Evolutionary conservation across 805 yeast genomes (phyloP).

Genomic region (Zygosaccharomyces bisporus): DNA sequence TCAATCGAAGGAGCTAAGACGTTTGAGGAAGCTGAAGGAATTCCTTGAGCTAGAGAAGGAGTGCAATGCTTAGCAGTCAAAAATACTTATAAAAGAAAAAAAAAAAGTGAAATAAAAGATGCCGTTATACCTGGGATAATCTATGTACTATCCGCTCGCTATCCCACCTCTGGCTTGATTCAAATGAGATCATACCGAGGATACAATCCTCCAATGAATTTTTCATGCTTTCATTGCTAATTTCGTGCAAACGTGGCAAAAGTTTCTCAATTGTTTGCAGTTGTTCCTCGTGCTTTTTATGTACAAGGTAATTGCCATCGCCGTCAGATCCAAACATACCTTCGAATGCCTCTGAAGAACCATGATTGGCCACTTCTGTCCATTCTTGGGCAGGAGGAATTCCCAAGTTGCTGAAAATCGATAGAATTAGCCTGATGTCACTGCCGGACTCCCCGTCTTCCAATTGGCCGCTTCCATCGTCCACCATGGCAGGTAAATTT

Average conservation of each 20-base stretch:
- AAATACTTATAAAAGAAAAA: too few relatives aligned
- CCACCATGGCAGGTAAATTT: conserved; percentile 26
- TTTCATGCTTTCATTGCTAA: conserved; percentile 11
- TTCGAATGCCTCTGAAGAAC: conserved; percentile 32
- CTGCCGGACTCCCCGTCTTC: conserved; percentile 36
- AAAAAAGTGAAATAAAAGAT: too few relatives aligned
- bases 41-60: conserved; percentile 27
- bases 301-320: conserved; percentile 23
- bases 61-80: conserved; percentile 7
- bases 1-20: conserved; percentile 20
- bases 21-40: conserved; percentile 20
- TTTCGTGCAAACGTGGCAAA: conserved; percentile 25
- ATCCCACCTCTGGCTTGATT: conserved; percentile 42
- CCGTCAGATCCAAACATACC: conserved; percentile 35
- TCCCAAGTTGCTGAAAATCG: conserved; percentile 57
- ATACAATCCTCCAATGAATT: conserved; percentile 35
- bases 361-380: conserved; percentile 38
- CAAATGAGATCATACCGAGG: conserved; percentile 42
- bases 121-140: conserved; percentile 5
- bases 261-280: conserved; percentile 11
- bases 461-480: conserved; percentile 25
- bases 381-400: conserved; percentile 48
- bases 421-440: conserved; percentile 57
- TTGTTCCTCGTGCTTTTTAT: conserved; percentile 13
- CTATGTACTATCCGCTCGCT: conserved; percentile 15